Conservation (phyloP, 257 asterid species). For the Fraxinus anomala region DNA sequence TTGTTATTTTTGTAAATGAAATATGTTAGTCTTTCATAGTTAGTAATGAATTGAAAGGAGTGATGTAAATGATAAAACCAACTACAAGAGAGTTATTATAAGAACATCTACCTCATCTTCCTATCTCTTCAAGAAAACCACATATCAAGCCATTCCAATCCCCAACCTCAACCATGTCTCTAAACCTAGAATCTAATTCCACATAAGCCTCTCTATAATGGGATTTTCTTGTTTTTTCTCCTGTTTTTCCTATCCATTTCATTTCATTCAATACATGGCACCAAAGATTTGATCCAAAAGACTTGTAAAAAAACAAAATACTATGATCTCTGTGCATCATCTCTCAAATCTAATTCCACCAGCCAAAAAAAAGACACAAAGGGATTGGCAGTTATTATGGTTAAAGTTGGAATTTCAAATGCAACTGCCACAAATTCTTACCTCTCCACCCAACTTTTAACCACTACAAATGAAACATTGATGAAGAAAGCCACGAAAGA, state of each 20-base stretch:
- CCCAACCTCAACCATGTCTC: not conserved
- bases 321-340: constrained; percentile 73
- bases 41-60: no score
- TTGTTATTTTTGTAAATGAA: no score
- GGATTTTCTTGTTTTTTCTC: constrained; percentile 20
- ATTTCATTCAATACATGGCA: constrained; percentile 26
- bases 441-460: constrained; percentile 43
- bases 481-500: constrained; percentile 55
- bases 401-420: constrained; percentile 50
- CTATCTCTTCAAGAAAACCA: not conserved
- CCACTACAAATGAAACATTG: constrained; percentile 34
- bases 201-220: constrained; percentile 15
- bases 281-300: constrained; percentile 51
- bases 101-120: not conserved
- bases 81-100: not conserved
- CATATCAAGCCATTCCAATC: not conserved
- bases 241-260: constrained; percentile 34
- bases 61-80: no score
- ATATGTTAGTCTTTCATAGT: no score
- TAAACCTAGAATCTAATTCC: not conserved
- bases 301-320: constrained; percentile 73
- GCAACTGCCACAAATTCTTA: constrained; percentile 69
- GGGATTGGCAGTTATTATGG: constrained; percentile 71
- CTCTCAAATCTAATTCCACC: constrained; percentile 57
- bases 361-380: constrained; percentile 59